These are phyloP conservation scores for Pyricularia grisea DNA, from an alignment of 2,329 filamentous ascomycete genomes.

Conservation along the genomic window DNA sequence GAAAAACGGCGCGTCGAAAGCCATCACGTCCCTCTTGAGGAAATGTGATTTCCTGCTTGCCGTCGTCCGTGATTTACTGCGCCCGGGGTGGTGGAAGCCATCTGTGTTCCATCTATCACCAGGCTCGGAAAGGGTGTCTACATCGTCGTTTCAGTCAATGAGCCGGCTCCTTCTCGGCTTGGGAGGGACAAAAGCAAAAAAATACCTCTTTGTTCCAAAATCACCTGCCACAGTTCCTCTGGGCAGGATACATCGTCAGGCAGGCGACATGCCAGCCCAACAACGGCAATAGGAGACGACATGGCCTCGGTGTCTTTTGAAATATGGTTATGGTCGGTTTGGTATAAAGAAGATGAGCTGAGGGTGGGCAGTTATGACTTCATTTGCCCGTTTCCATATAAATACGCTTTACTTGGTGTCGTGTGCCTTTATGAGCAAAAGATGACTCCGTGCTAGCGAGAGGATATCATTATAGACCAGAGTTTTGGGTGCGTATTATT, in stretches of 20 bases:
- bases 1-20: constrained; percentile 21
- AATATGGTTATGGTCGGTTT: no score
- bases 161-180: no score
- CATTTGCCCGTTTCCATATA: no score
- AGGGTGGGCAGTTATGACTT: no score
- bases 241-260: constrained; percentile 21
- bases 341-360: no score
- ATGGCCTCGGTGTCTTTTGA: no score
- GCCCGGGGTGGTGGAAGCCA: not conserved
- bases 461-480: no score
- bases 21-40: constrained; percentile 10
- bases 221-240: constrained; percentile 21
- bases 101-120: not conserved
- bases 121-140: not conserved
- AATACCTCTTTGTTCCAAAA: not conserved
- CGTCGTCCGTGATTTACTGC: not conserved
- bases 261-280: constrained; percentile 26
- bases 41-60: not conserved
- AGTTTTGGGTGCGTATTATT: no score
- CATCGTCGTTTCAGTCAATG: no score
- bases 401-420: no score
- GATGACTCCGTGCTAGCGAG: no score
- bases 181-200: not conserved
- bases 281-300: constrained; percentile 19
- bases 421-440: no score